A percentile compares a stretch with the other conserved stretches of the same genome.
phyloP scores from a whole-genome alignment of 495 filamentous ascomycete genomes.

The Aspergillus hancockii region DNA sequence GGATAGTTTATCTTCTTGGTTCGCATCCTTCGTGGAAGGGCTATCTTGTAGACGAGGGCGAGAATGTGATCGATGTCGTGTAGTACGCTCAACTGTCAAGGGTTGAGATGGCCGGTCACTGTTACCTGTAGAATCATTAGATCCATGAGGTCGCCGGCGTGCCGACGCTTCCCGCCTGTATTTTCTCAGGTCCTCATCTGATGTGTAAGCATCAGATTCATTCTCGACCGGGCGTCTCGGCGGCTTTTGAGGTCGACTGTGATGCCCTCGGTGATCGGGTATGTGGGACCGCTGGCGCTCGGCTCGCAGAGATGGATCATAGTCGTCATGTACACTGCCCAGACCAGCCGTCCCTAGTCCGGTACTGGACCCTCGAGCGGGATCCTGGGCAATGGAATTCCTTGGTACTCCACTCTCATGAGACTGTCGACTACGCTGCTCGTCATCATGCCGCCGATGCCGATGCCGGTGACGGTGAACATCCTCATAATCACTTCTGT shows the following conservation, averaged over 20 bases:
- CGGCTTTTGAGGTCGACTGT: constrained; percentile 31
- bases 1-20: constrained; percentile 29
- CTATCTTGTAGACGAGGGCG: constrained; percentile 24
- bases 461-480: constrained; percentile 27
- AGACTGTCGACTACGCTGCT: constrained; percentile 23
- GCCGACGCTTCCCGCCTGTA: constrained; percentile 35
- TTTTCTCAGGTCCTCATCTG: constrained; percentile 42
- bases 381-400: constrained; percentile 18
- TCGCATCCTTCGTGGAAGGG: constrained; percentile 8
- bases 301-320: constrained; percentile 26
- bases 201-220: constrained; percentile 35
- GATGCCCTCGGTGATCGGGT: constrained; percentile 13
- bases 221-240: constrained; percentile 32
- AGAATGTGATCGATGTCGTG: constrained; percentile 28
- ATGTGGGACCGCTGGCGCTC: constrained; percentile 20
- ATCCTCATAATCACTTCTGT: constrained; percentile 29
- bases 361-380: constrained; percentile 24
- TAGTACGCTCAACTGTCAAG: constrained; percentile 13
- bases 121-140: constrained; percentile 21
- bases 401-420: constrained; percentile 33
- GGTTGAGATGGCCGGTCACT: constrained; percentile 13
- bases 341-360: constrained; percentile 46
- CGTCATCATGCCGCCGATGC: constrained; percentile 29
- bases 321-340: constrained; percentile 39
- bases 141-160: constrained; percentile 19